These are phyloP conservation scores for Cryphonectria carpinicola DNA, from an alignment of 2,329 filamentous ascomycete genomes.

Conservation along the genomic window DNA sequence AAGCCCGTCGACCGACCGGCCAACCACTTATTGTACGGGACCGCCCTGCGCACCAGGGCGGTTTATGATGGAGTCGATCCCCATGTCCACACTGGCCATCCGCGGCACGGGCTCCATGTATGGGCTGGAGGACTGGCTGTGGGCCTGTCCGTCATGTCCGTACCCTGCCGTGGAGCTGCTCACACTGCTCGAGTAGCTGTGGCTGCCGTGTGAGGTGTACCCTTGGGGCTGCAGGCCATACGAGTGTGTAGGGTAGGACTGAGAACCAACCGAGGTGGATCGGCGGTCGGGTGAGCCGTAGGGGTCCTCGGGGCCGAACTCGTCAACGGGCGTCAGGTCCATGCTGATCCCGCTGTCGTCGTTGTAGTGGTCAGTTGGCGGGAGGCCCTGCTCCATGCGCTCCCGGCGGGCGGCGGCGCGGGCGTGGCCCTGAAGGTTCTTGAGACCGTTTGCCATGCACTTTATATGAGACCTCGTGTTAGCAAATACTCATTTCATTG, in stretches of 20 bases:
- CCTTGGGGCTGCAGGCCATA: slow-evolving; percentile 32
- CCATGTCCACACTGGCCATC: slow-evolving; percentile 63
- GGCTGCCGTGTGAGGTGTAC: slow-evolving; percentile 34
- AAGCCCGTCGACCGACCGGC: background rate
- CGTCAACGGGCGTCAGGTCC: slow-evolving; percentile 62
- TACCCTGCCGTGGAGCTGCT: slow-evolving; percentile 47
- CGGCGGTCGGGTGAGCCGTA: slow-evolving; percentile 60
- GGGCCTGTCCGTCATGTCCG: slow-evolving; percentile 38
- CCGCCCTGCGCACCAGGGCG: slow-evolving; percentile 39
- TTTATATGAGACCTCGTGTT: slow-evolving; percentile 40
- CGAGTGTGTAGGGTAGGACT: slow-evolving; percentile 30
- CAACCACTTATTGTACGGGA: background rate
- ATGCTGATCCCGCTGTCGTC: slow-evolving; percentile 74
- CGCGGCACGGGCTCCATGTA: slow-evolving; percentile 53
- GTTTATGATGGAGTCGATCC: slow-evolving; percentile 63
- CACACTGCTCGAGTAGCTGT: slow-evolving; percentile 59
- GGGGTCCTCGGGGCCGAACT: slow-evolving; percentile 54
- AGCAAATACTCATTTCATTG: slow-evolving; percentile 10
- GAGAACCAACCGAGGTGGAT: slow-evolving; percentile 43
- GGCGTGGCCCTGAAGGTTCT: slow-evolving; percentile 74
- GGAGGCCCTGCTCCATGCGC: slow-evolving; percentile 55
- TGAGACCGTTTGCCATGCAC: slow-evolving; percentile 84
- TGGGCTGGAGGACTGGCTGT: slow-evolving; percentile 48
- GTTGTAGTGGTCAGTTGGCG: slow-evolving; percentile 54
- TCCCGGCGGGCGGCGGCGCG: slow-evolving; percentile 69